phyloP scores from a whole-genome alignment of 2,329 filamentous ascomycete species.

The Myriosclerotinia scirpicola region DNA sequence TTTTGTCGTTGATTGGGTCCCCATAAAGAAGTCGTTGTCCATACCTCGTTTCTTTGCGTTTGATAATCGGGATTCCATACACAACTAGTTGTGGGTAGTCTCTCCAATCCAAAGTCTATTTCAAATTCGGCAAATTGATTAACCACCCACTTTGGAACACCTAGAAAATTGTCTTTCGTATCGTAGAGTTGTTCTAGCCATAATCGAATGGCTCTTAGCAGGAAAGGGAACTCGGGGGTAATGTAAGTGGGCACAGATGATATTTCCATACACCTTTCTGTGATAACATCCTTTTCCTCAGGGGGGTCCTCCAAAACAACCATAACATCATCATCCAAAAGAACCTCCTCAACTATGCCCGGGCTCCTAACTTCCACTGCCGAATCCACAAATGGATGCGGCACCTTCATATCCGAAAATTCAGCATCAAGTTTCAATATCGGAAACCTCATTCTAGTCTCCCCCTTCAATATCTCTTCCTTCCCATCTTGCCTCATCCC shows the following conservation, averaged over 20 bases:
- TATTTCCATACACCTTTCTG: constrained; percentile 8
- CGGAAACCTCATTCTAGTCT: background rate
- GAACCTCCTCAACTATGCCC: background rate
- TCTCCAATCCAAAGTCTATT: background rate
- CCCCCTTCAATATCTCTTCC: background rate
- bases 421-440: background rate
- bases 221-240: background rate
- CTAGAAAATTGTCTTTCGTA: background rate
- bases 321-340: constrained; percentile 16
- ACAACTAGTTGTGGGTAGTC: constrained; percentile 22
- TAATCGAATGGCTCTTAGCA: constrained; percentile 16
- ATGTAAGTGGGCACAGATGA: background rate
- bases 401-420: constrained; percentile 10
- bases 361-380: background rate
- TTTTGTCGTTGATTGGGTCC: constrained; percentile 15
- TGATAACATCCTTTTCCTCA: background rate
- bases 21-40: background rate
- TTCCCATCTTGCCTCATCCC: too few species aligned
- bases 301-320: background rate
- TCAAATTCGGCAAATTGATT: constrained; percentile 5
- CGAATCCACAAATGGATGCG: constrained; percentile 8
- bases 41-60: constrained; percentile 23
- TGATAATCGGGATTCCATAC: constrained; percentile 28
- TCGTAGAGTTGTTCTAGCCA: constrained; percentile 7
- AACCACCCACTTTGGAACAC: background rate